Evolutionary conservation across 2,329 filamentous ascomycete species (phyloP).

Genomic region (Shiraia bambusicola): DNA sequence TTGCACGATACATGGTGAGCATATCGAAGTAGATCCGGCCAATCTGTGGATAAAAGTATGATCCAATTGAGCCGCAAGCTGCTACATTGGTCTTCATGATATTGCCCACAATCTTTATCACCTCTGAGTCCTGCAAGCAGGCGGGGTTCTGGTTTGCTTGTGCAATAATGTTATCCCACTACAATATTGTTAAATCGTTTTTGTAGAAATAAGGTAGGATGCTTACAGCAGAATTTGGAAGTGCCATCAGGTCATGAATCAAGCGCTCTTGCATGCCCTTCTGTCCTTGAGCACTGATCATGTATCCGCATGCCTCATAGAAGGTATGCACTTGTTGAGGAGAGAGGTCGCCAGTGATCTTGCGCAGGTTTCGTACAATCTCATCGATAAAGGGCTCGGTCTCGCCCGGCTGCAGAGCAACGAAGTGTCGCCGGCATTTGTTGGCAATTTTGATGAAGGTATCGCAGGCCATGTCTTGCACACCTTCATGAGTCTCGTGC

Average conservation of each 20-base stretch:
- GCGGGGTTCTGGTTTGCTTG: slow-evolving; percentile 81
- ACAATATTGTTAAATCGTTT: slow-evolving; percentile 13
- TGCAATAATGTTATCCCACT: slow-evolving; percentile 91
- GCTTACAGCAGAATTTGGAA: slow-evolving; percentile 76
- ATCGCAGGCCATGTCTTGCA: slow-evolving; percentile 99
- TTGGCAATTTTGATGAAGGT: slow-evolving; percentile 99
- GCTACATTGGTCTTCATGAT: slow-evolving; percentile 99
- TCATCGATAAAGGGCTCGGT: slow-evolving; percentile 97
- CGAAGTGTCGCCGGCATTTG: slow-evolving; percentile 96
- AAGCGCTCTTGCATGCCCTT: slow-evolving; percentile 90
- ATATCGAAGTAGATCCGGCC: slow-evolving; percentile 97
- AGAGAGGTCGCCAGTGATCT: slow-evolving; percentile 91
- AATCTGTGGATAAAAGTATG: slow-evolving; percentile 98
- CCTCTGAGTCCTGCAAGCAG: slow-evolving; percentile 87
- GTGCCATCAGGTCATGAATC: slow-evolving; percentile 86
- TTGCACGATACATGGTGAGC: slow-evolving; percentile 97
- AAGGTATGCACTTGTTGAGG: slow-evolving; percentile 98
- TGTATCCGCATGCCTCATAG: slow-evolving; percentile 98
- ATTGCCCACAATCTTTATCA: slow-evolving; percentile 98
- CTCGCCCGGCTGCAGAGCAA: slow-evolving; percentile 91
- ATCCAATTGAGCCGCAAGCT: slow-evolving; percentile 93
- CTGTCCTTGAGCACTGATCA: slow-evolving; percentile 97
- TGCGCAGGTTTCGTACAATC: slow-evolving; percentile 92
- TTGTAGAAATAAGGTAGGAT: background rate
- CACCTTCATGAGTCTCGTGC: slow-evolving; percentile 98